Base-by-base conservation (phyloP, 2,329 filamentous ascomycete species). In the Trichophyton simii region DNA sequence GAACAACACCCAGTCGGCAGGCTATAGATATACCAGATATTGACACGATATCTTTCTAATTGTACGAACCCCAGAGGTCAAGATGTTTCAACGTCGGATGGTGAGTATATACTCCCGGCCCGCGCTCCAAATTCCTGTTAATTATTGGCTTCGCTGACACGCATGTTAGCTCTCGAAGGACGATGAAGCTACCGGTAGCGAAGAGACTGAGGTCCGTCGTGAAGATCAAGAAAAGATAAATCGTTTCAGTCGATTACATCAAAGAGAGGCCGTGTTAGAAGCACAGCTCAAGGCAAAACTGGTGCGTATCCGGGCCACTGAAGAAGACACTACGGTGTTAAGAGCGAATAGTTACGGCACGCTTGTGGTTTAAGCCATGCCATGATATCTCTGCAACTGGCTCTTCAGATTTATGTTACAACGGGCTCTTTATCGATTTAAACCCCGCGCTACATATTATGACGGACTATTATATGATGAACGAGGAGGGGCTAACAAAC, bases 151-250 rank as follows among this genome's bases (percentile, higher is more conserved):
- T 7, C 28, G 22, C 34, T 58, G 13, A 58, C 55, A 44, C 3
- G 2, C 34, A 15, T 58, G 18, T n/a, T 20, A 97, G 94, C 87
- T 99, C 67, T 90, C 89, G 54, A 95, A 90, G 72, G 92, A 96
- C 73, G 92, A 97, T 69, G 94, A 99, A 76, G 87, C 79, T 62
- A 73, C 85, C 63, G 80, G 85, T 20, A 82, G 84, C 64, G 88
- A 94, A 67, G 94, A 99, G 72, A 87, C 91, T 68, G 89, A 96
- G 75, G 94, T 99, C 63, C 88, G 94, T 63, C 88, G 91, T 70
- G 91, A 97, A 74, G 94, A 99, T 73, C 94, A 99, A 76, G 91
- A 97, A 78, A 95, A 94, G 78, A 99, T 99, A 83, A 99, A 99
- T 78, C 87, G 86, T 66, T 99, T 99, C 80, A 96, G 91, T 75